Conservation (phyloP, 306 rosid species). For the Phaseolus lunatus region DNA sequence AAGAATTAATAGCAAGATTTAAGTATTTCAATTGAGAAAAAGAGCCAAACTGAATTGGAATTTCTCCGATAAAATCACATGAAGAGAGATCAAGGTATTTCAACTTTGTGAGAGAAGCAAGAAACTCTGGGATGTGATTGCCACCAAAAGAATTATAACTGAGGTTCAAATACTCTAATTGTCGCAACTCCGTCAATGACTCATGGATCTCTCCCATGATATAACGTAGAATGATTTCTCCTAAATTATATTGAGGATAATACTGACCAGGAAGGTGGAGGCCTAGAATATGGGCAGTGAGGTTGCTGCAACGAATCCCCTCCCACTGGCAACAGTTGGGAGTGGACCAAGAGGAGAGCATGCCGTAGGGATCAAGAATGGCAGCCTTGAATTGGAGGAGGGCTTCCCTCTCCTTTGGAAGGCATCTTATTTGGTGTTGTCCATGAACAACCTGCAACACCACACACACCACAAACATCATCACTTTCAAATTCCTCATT, state of each 20-base stretch:
- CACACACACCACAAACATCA: background rate
- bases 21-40: conserved; percentile 11
- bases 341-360: conserved; percentile 36
- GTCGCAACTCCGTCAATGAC: conserved; percentile 8
- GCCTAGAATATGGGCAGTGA: background rate
- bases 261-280: background rate
- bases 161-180: conserved; percentile 1
- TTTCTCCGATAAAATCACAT: background rate
- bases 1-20: background rate
- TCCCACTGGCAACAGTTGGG: conserved; percentile 41
- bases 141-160: too few relatives aligned
- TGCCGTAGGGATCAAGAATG: background rate
- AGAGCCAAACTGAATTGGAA: background rate
- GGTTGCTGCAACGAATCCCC: conserved; percentile 35
- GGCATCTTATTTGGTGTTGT: background rate
- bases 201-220: background rate
- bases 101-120: too few relatives aligned
- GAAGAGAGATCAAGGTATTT: too few relatives aligned
- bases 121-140: too few relatives aligned
- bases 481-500: too few relatives aligned
- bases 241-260: too few relatives aligned
- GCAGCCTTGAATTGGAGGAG: conserved; percentile 38
- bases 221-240: too few relatives aligned
- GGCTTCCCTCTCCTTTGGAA: conserved; percentile 11
- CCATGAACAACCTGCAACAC: background rate